These are phyloP conservation scores for Pichia ethanolica DNA, from an alignment of 805 yeast genomes.

Conservation along the genomic window DNA sequence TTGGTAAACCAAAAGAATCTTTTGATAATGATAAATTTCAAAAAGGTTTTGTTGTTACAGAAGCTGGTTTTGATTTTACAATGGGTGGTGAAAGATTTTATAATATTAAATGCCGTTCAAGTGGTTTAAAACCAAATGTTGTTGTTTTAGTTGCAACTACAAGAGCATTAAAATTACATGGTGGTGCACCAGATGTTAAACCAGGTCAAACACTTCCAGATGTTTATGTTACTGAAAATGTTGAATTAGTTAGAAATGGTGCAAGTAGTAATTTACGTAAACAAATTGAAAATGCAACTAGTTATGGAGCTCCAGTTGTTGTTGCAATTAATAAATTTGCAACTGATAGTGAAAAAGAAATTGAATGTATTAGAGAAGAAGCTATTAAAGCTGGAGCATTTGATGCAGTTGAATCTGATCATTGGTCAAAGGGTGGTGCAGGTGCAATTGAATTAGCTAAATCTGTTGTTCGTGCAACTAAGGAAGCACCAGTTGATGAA, in stretches of 20 bases:
- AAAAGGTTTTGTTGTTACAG: constrained; percentile 75
- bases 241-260: constrained; percentile 61
- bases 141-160: constrained; percentile 80
- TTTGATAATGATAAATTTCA: constrained; percentile 30
- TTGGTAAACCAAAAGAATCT: constrained; percentile 38
- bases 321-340: constrained; percentile 78
- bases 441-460: constrained; percentile 73
- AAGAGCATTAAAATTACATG: constrained; percentile 78
- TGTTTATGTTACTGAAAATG: constrained; percentile 64
- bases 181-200: constrained; percentile 84
- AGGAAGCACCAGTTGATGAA: constrained; percentile 28
- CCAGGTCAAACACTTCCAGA: constrained; percentile 76
- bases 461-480: constrained; percentile 57
- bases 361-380: constrained; percentile 57
- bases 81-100: constrained; percentile 89
- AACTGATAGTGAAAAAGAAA: constrained; percentile 63
- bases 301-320: constrained; percentile 70
- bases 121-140: constrained; percentile 72
- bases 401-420: constrained; percentile 75
- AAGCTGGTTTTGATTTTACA: constrained; percentile 85
- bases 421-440: constrained; percentile 81
- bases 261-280: constrained; percentile 62
- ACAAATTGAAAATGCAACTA: constrained; percentile 65
- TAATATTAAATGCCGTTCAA: constrained; percentile 74
- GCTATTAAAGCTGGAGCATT: constrained; percentile 71